A percentile compares a stretch with the other conserved stretches of the same genome.
Conservation (phyloP, 495 filamentous ascomycete species). For the Penicillium steckii region DNA sequence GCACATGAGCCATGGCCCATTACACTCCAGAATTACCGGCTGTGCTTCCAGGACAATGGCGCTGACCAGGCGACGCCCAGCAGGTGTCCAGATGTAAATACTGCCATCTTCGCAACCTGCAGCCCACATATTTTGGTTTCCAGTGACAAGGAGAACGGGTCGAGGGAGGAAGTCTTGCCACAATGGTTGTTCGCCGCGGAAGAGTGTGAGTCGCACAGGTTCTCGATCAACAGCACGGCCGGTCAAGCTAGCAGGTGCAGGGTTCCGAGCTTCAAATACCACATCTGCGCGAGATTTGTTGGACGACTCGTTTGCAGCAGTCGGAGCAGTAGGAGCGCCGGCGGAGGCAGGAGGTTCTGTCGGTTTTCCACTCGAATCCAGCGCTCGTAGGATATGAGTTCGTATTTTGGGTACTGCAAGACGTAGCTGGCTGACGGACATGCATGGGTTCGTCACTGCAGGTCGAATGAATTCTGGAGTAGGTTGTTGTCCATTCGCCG, state of each 20-base stretch:
- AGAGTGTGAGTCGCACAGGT: conserved; percentile 77
- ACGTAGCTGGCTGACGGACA: conserved; percentile 80
- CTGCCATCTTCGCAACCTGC: conserved; percentile 91
- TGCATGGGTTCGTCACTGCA: conserved; percentile 76
- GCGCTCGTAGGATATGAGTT: conserved; percentile 64
- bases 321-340: conserved; percentile 38
- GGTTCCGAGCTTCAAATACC: conserved; percentile 74
- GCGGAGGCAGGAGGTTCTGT: conserved; percentile 42
- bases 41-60: conserved; percentile 86
- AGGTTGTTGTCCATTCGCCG: conserved; percentile 58
- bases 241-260: conserved; percentile 55
- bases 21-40: conserved; percentile 87
- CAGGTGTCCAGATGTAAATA: conserved; percentile 91
- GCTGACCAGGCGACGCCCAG: conserved; percentile 82
- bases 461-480: conserved; percentile 87
- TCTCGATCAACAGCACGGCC: conserved; percentile 64
- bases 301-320: conserved; percentile 42
- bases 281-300: conserved; percentile 58
- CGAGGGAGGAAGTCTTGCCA: conserved; percentile 94
- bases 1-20: conserved; percentile 84
- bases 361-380: conserved; percentile 45
- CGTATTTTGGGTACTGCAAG: conserved; percentile 88
- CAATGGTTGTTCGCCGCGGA: conserved; percentile 75
- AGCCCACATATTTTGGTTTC: conserved; percentile 87
- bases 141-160: conserved; percentile 79